Evolutionary conservation across 805 yeast species (phyloP), one percentile per base, ranked within the genome.

Genomic region (Metahyphopichia silvanorum): DNA sequence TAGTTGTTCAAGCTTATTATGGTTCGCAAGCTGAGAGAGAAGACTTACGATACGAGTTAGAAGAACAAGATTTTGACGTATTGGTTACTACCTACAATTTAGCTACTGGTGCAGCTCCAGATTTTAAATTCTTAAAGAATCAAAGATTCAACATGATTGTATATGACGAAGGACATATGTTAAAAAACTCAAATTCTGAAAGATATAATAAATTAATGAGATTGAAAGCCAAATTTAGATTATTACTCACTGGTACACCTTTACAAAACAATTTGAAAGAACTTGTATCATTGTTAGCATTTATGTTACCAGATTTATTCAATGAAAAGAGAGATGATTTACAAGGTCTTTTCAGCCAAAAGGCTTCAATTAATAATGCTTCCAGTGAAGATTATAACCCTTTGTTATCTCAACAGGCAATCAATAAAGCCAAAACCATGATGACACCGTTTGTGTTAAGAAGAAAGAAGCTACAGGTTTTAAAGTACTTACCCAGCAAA

Each of bases 141-240:
- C 77, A 81, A 48, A 70, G 76, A 15, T 93, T 93, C 58, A 87
- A 93, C 55, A 86, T 83, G 44, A 78, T 95, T 39, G 91, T 93
- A 1, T 93, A 86, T 53, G 99, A 93, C 58, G 99, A 93, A 66
- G 99, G 99, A 2, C 99, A 93, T 58, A 81, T 93, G 86, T 69
- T 93, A 46, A 93, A 93, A 55, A 93, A 93, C 57, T 84, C 95
- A 3, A 69, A 74, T 39, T 77, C 93, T 19, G 98, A 91, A 49
- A 72, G 99, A 46, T 93, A 91, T 55, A 70, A 66, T 39, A 91
- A 88, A 58, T 69, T 93, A 40, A 89, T 91, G 95, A 77, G 77
- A 48, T 65, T 93, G 33, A 74, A 71, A 38, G 96, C 93, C 1
- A 72, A 75, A n/a, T 93, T 91, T 63, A 72, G 98, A 47, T 63